Conservation (phyloP, 139 green algal genomes). For the Monoraphidium neglectum region DNA sequence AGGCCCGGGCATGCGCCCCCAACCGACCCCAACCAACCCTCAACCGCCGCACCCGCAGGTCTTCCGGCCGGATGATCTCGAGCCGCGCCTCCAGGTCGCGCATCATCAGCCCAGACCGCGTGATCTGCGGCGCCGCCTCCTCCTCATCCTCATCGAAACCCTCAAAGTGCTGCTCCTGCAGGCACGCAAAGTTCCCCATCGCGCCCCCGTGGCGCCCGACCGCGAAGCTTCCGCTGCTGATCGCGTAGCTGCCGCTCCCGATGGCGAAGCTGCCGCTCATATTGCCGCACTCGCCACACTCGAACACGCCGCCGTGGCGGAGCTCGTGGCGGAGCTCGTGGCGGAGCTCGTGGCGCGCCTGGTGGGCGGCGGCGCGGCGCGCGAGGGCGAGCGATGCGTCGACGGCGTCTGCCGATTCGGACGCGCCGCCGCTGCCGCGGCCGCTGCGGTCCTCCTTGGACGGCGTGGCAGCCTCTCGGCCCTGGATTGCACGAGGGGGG, state of each 20-base stretch:
- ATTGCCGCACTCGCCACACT: too few species aligned
- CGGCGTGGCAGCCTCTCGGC: too few species aligned
- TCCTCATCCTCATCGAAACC: too few species aligned
- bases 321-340: not conserved
- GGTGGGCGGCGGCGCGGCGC: not conserved
- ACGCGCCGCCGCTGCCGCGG: not conserved
- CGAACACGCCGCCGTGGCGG: too few species aligned
- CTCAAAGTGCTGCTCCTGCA: too few species aligned
- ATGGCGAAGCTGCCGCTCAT: too few species aligned
- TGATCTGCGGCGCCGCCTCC: too few species aligned
- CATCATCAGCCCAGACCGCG: conserved; percentile 34
- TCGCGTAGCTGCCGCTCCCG: too few species aligned
- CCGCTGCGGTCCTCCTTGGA: not conserved
- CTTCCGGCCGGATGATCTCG: conserved; percentile 65
- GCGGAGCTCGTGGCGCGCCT: not conserved
- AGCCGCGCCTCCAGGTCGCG: conserved; percentile 54
- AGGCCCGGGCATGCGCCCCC: not conserved
- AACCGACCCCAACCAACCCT: not conserved
- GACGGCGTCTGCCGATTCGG: not conserved
- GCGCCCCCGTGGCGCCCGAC: not conserved
- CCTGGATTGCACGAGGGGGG: too few species aligned
- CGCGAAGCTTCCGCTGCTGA: not conserved
- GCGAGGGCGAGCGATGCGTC: too few species aligned
- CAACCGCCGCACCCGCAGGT: conserved; percentile 39
- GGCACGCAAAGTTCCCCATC: conserved; percentile 43